These are phyloP conservation scores for Berberis thunbergii DNA, from an alignment of 164 flowering plant species.

Conservation along the genomic window DNA sequence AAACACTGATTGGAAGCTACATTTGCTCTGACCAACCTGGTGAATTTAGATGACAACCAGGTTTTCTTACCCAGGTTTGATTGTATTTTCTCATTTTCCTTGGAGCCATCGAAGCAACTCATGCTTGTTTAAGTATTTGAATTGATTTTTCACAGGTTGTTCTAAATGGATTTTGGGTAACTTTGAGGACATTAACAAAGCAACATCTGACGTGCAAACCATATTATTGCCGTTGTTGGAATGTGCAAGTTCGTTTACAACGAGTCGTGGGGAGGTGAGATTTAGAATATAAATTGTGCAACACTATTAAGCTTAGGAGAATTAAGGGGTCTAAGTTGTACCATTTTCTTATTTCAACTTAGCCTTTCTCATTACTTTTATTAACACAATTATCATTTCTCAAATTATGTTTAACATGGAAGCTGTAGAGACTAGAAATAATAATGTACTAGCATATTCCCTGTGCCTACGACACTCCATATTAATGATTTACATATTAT, in stretches of 20 bases:
- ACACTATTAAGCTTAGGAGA: not conserved
- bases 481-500: no score
- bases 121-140: not conserved
- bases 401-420: no score
- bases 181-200: constrained; percentile 88
- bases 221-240: constrained; percentile 74
- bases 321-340: no score
- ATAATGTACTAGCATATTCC: no score
- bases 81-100: not conserved
- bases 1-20: constrained; percentile 76
- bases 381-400: no score
- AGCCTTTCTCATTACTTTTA: no score
- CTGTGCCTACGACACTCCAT: no score
- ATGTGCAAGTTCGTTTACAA: constrained; percentile 51
- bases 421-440: no score
- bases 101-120: not conserved
- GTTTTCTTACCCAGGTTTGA: constrained; percentile 89
- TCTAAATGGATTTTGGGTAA: constrained; percentile 75
- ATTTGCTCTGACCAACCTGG: constrained; percentile 90
- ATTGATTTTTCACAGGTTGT: constrained; percentile 43
- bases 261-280: constrained; percentile 82
- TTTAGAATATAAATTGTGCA: not conserved
- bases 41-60: constrained; percentile 96
- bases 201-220: constrained; percentile 78
- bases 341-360: no score